Conservation (phyloP, 768 basidiomycete genomes). For the Serpula lacrymans region DNA sequence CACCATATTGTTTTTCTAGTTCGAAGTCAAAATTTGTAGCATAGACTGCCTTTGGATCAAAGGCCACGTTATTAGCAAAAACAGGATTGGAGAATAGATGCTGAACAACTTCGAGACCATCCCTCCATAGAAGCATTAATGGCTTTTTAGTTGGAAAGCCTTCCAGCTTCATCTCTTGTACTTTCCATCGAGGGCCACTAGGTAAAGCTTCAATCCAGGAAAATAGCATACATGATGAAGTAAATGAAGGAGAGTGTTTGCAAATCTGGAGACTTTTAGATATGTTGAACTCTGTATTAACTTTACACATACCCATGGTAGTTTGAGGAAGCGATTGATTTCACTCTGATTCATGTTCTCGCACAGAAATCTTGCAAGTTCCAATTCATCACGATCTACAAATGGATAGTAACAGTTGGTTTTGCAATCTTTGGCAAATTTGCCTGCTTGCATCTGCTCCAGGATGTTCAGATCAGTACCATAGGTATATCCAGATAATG, state of each 20-base stretch:
- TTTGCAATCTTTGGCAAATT: not conserved
- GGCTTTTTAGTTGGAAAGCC: conserved; percentile 14
- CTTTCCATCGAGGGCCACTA: conserved; percentile 17
- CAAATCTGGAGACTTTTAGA: not conserved
- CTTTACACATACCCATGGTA: conserved; percentile 2
- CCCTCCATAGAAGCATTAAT: conserved; percentile 19
- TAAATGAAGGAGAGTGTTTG: conserved; percentile 16
- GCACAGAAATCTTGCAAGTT: not conserved
- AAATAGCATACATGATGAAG: conserved; percentile 16
- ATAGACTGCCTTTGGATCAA: conserved; percentile 13
- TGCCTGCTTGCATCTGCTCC: not conserved
- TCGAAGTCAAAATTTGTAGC: conserved; percentile 11
- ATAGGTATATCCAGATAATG: conserved; percentile 1
- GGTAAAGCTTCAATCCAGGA: conserved; percentile 17
- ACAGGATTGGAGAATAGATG: conserved; percentile 22
- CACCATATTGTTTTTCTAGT: conserved; percentile 7
- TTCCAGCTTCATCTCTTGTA: conserved; percentile 3
- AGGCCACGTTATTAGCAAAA: conserved; percentile 9
- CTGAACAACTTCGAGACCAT: conserved; percentile 23
- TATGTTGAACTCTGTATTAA: too few relatives aligned
- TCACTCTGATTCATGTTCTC: conserved; percentile 1
- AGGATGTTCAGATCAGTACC: not conserved
- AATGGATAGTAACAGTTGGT: conserved; percentile 1
- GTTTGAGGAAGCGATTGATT: conserved; percentile 1
- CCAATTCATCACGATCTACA: not conserved